Evolutionary conservation across 1,284 basidiomycete genomes (phyloP), one percentile per base, ranked within the genome.

Genomic region (Ustilago hordei): DNA sequence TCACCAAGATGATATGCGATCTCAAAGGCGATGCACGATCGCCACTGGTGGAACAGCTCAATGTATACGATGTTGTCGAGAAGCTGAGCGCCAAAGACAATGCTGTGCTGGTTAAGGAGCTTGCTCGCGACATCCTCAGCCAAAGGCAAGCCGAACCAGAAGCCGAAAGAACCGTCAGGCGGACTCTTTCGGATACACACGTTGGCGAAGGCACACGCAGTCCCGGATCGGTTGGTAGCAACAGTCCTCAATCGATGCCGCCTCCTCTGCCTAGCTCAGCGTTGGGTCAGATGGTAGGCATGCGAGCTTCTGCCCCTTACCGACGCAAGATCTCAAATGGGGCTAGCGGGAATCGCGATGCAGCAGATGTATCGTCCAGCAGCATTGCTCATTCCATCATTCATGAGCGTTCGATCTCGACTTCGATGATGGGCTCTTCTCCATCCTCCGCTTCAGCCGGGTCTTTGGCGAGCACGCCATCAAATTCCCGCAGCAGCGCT

Each of bases 1-100:
- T 98, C 68, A 89, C 95, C 41, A 91, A 92, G 71, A 90, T 92
- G 0, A 91, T 95, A 1, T 95, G 93, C 87, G 96, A 98, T 77
- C 90, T 92, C 6, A 54, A 55, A 12, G 93, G 94, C 78, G 93
- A 93, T 0, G 64, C 68, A 13, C 52, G 67, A 34, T 68, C 70
- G 19, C 48, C 75, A 50, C 55, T 81, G 39, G 72, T 82, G 23
- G 70, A 78, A 23, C 74, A 79, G 62, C 76, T 72, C 64, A 70
- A 76, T 13, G 70, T 83, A n/a, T 72, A 75, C 59, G 69, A 78
- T 31, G 64, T 70, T 56, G 67, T 83, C 61, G 75, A 83, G 55
- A 74, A 64, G 66, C 73, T 83, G 31, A 72, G 70, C 52, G 62
- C 55, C 47, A 68, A 78, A 50, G 82, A 83, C 57, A 66, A 56